A percentile compares a stretch with the other conserved stretches of the same genome.
Conservation (phyloP, 352 stramenopile species). For the Globisporangium paroecandrum region DNA sequence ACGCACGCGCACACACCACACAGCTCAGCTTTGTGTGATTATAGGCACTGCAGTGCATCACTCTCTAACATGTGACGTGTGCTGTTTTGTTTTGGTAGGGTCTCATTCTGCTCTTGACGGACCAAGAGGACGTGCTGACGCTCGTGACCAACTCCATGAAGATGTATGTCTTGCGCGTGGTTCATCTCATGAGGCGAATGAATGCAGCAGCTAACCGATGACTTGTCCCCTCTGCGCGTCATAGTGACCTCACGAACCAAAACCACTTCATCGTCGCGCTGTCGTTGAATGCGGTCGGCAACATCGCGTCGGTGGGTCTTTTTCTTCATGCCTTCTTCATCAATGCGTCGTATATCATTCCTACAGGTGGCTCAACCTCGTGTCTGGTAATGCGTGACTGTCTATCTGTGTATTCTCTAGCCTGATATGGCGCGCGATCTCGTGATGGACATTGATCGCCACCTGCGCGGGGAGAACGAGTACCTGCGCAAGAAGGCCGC, state of each 20-base stretch:
- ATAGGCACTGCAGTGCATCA: neutral
- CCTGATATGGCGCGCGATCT: slow-evolving; percentile 98
- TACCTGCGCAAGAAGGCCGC: slow-evolving; percentile 98
- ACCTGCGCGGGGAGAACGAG: slow-evolving; percentile 89
- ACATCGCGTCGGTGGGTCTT: slow-evolving; percentile 92
- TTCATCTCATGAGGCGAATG: neutral
- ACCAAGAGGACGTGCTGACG: slow-evolving; percentile 99
- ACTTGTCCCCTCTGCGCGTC: neutral
- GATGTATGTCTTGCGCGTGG: slow-evolving; percentile 54
- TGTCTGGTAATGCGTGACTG: neutral
- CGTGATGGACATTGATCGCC: slow-evolving; percentile 97
- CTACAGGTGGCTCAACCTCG: neutral
- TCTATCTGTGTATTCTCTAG: slow-evolving; percentile 22
- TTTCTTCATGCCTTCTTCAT: neutral
- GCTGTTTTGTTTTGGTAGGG: slow-evolving; percentile 32
- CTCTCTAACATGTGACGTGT: neutral
- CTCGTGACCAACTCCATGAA: slow-evolving; percentile 99
- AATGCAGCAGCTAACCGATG: neutral
- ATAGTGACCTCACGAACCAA: slow-evolving; percentile 90
- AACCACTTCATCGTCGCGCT: slow-evolving; percentile 96
- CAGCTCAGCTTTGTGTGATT: neutral
- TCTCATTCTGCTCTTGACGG: slow-evolving; percentile 97
- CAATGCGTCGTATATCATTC: neutral
- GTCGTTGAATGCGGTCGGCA: slow-evolving; percentile 96
- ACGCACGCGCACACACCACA: neutral